Evolutionary conservation across 2,329 filamentous ascomycete species (phyloP).

Genomic region (Zasmidium citrigriseum): DNA sequence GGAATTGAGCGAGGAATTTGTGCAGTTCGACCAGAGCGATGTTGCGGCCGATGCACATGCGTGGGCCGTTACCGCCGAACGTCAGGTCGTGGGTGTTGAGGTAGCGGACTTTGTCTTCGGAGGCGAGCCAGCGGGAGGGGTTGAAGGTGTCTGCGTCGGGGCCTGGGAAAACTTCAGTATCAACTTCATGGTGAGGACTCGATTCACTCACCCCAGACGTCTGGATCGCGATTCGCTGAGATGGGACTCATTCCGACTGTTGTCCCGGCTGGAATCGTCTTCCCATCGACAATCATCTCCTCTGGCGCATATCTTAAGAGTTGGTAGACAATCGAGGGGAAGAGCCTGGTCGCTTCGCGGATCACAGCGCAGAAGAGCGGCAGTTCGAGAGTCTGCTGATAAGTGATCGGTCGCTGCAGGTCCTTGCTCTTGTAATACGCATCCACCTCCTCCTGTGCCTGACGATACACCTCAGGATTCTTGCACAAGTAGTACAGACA

Average conservation of each 20-base stretch:
- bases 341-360: conserved; percentile 38
- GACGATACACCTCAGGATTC: conserved; percentile 3
- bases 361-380: conserved; percentile 34
- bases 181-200: not conserved
- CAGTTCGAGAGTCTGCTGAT: conserved; percentile 27
- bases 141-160: conserved; percentile 12
- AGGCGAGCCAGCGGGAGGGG: conserved; percentile 12
- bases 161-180: conserved; percentile 2
- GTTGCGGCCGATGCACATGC: conserved; percentile 20
- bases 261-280: conserved; percentile 11
- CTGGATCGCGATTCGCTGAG: conserved; percentile 7
- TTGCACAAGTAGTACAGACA: conserved; percentile 12
- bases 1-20: conserved; percentile 19
- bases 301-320: conserved; percentile 39
- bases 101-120: conserved; percentile 10
- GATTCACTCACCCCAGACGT: conserved; percentile 4
- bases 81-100: conserved; percentile 18
- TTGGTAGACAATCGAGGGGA: conserved; percentile 6
- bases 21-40: conserved; percentile 22
- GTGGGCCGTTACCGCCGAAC: conserved; percentile 19
- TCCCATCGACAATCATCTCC: conserved; percentile 34
- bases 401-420: conserved; percentile 25
- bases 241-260: conserved; percentile 3
- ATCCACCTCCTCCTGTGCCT: conserved; percentile 38
- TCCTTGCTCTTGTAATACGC: conserved; percentile 26